phyloP scores from a whole-genome alignment of 306 rosid species.

The Pterocarpus macrocarpus region DNA sequence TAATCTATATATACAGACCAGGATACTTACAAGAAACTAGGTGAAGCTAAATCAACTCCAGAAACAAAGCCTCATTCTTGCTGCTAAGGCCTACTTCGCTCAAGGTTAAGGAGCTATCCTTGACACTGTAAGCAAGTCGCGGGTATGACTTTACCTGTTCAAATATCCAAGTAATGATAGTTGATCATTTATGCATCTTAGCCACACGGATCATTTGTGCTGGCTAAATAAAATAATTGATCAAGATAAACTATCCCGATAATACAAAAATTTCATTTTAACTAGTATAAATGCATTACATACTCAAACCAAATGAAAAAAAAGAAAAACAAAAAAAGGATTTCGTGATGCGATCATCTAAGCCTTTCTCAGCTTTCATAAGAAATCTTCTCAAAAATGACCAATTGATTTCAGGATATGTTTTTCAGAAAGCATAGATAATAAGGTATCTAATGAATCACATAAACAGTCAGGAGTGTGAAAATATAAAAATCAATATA shows the following conservation, averaged over 20 bases:
- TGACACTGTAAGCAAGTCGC: slow-evolving; percentile 57
- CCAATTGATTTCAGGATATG: not conserved
- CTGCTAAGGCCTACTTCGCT: slow-evolving; percentile 77
- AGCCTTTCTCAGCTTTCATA: not conserved
- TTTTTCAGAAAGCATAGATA: not conserved
- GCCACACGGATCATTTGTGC: not conserved
- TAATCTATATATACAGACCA: slow-evolving; percentile 27
- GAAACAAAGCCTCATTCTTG: slow-evolving; percentile 85
- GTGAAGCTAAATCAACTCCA: slow-evolving; percentile 67
- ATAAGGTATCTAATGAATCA: not conserved
- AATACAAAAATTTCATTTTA: slow-evolving; percentile 9
- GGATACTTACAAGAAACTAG: slow-evolving; percentile 23
- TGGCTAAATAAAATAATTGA: not conserved
- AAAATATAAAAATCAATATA: too few relatives aligned
- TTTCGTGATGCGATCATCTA: not conserved
- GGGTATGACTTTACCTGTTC: slow-evolving; percentile 86
- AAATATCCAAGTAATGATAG: slow-evolving; percentile 41
- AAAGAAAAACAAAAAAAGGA: not conserved
- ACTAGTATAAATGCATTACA: not conserved
- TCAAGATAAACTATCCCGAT: slow-evolving; percentile 10
- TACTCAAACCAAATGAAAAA: not conserved
- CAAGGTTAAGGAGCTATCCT: slow-evolving; percentile 47
- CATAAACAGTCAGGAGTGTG: not conserved
- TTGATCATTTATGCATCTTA: slow-evolving; percentile 30
- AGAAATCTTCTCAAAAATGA: too few relatives aligned